Evolutionary conservation across 805 yeast genomes (phyloP).

Genomic region (Teunomyces aglyptinius): DNA sequence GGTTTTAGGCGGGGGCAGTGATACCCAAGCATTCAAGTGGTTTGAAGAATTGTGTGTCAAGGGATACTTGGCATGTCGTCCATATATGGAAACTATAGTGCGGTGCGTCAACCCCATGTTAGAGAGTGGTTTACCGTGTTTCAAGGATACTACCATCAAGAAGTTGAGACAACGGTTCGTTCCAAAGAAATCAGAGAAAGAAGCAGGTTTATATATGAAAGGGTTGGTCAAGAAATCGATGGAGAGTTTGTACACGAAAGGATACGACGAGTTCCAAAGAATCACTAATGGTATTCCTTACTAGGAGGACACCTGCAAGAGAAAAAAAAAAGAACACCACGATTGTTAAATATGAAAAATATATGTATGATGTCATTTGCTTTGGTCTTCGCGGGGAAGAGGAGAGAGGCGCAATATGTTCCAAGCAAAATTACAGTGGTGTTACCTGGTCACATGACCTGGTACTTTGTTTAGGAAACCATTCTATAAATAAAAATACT

Average conservation of each 20-base stretch:
- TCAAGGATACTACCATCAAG: conserved; percentile 83
- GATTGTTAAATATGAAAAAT: neutral
- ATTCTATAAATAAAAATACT: neutral
- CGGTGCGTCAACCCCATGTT: conserved; percentile 90
- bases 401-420: no score
- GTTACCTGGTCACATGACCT: neutral
- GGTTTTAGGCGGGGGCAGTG: conserved; percentile 88
- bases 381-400: neutral
- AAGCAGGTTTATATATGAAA: conserved; percentile 78
- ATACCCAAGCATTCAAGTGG: conserved; percentile 86
- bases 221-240: conserved; percentile 74
- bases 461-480: neutral
- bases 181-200: conserved; percentile 75
- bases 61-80: conserved; percentile 85
- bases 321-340: neutral
- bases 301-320: conserved; percentile 29
- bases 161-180: conserved; percentile 77
- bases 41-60: conserved; percentile 94
- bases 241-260: conserved; percentile 87
- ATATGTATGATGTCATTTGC: neutral
- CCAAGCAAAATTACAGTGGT: neutral
- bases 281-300: conserved; percentile 97
- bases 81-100: conserved; percentile 80
- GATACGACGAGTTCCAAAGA: conserved; percentile 96
- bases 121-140: conserved; percentile 93